Conservation (phyloP, 208 protist species). For the Leishmania tropica region DNA sequence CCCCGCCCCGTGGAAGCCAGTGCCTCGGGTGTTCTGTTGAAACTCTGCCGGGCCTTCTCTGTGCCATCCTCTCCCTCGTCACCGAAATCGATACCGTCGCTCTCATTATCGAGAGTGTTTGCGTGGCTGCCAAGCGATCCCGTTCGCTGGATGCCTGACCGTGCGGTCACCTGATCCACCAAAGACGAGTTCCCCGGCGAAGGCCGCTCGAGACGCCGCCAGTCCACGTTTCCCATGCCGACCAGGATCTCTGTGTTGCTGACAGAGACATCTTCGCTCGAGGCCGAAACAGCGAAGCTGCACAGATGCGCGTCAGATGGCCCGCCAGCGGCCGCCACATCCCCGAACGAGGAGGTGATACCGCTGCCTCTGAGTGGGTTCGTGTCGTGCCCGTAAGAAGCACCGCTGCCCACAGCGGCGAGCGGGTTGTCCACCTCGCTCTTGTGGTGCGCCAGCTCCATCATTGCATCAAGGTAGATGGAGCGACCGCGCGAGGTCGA, state of each 20-base stretch:
- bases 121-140: neutral
- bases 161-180: constrained; percentile 14
- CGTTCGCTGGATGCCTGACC: neutral
- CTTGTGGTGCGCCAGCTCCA: constrained; percentile 22
- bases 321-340: too few relatives aligned
- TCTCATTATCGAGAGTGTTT: neutral
- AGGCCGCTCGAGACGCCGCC: constrained; percentile 8
- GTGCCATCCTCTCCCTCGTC: constrained; percentile 5
- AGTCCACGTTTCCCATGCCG: constrained; percentile 13
- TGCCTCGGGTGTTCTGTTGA: constrained; percentile 5
- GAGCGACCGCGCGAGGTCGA: constrained; percentile 19
- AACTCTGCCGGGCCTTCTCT: constrained; percentile 2
- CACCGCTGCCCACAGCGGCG: neutral
- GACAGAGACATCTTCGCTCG: neutral
- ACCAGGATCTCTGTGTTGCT: constrained; percentile 5
- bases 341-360: neutral
- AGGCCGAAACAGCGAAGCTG: neutral
- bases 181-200: constrained; percentile 10
- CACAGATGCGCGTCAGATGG: neutral
- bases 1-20: neutral
- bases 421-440: constrained; percentile 23
- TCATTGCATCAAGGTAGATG: constrained; percentile 29
- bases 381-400: neutral
- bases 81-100: neutral
- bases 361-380: neutral